These are phyloP conservation scores for Chimonanthus salicifolius DNA, from an alignment of 164 flowering plant genomes.

Conservation along the genomic window DNA sequence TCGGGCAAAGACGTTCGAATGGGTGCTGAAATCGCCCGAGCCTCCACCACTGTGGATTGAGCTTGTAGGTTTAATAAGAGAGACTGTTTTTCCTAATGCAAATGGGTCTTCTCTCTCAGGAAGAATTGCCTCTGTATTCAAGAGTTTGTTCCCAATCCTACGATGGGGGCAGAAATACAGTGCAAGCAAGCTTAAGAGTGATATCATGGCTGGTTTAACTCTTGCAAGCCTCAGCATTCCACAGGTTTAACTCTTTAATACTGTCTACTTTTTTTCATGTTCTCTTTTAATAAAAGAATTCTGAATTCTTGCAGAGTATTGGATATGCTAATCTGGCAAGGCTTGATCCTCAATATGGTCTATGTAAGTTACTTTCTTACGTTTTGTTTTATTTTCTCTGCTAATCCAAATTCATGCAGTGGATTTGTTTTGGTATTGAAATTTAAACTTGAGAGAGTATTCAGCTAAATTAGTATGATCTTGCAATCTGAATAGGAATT, in stretches of 20 bases:
- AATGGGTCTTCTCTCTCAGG: neutral
- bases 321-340: slow-evolving; percentile 84
- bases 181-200: slow-evolving; percentile 43
- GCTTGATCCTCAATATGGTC: slow-evolving; percentile 88
- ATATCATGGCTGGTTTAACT: slow-evolving; percentile 70
- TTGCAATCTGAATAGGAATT: too few species aligned
- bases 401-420: too few species aligned
- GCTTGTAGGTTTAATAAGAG: slow-evolving; percentile 30
- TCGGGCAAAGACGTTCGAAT: slow-evolving; percentile 20
- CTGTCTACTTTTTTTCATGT: neutral
- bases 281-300: neutral
- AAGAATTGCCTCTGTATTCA: slow-evolving; percentile 20
- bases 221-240: slow-evolving; percentile 85
- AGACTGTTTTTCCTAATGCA: slow-evolving; percentile 18
- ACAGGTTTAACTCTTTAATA: slow-evolving; percentile 38
- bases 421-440: neutral
- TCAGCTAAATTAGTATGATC: neutral
- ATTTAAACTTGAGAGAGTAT: neutral
- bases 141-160: slow-evolving; percentile 59
- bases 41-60: slow-evolving; percentile 46
- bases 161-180: slow-evolving; percentile 58
- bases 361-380: slow-evolving; percentile 48
- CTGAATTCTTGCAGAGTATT: slow-evolving; percentile 47
- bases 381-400: neutral
- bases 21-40: slow-evolving; percentile 44